A percentile compares a stretch with the other conserved stretches of the same genome.
Evolutionary conservation across 78 protist species (phyloP).

Genomic region (Dictyostelium firmibasis): DNA sequence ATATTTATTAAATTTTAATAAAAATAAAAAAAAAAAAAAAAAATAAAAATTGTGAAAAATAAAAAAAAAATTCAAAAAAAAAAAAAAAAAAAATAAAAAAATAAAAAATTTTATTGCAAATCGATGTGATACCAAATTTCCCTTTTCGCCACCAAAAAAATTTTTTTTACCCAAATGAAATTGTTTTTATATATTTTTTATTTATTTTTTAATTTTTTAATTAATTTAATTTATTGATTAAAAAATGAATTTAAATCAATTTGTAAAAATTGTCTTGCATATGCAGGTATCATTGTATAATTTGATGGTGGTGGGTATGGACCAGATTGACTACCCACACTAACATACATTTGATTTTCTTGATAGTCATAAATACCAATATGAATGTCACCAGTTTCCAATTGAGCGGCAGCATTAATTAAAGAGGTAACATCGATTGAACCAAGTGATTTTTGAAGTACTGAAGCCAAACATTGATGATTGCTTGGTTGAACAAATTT

Average conservation of each 20-base stretch:
- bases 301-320: not conserved
- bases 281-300: slow-evolving; percentile 35
- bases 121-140: not conserved
- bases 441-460: slow-evolving; percentile 55
- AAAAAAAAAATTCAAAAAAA: not conserved
- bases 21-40: not conserved
- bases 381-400: slow-evolving; percentile 83
- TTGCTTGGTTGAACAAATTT: slow-evolving; percentile 64
- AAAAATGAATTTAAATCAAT: slow-evolving; percentile 59
- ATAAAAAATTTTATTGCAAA: not conserved
- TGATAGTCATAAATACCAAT: slow-evolving; percentile 61
- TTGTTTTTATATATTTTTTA: not conserved
- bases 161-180: too few relatives aligned
- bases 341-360: slow-evolving; percentile 61
- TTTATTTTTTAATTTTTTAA: not conserved
- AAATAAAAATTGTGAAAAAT: not conserved
- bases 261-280: slow-evolving; percentile 59
- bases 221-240: slow-evolving; percentile 1
- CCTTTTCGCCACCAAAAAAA: not conserved
- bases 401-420: slow-evolving; percentile 43
- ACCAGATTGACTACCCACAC: slow-evolving; percentile 39
- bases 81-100: not conserved
- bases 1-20: not conserved
- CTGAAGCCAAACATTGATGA: slow-evolving; percentile 44
- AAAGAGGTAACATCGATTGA: slow-evolving; percentile 30